Base-by-base conservation (phyloP, 371 early-diverging fungal species). In the Dichotomocladium elegans region DNA sequence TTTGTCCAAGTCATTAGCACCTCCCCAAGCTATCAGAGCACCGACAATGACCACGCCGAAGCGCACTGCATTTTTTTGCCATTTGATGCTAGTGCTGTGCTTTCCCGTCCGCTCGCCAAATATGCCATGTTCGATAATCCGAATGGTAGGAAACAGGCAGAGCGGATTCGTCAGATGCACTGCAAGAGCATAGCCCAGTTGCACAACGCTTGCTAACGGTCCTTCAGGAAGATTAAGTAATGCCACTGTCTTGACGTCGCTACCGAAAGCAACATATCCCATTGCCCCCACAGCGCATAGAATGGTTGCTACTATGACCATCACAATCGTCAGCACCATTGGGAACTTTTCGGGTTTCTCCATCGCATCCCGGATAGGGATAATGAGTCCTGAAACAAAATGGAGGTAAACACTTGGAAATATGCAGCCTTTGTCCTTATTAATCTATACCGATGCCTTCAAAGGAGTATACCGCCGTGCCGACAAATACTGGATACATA, bases 381-480 rank as follows among this genome's bases (percentile, higher is more conserved):
- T 92, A 15, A 95, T 82, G 51, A 92, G 72, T 22, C 91, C 95
- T 79, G 67, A 3, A 41, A 11, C 43, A 14, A 60, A 29, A n/a
- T n/a, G n/a, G n/a, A n/a, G 8, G 17, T 10, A 42, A 25, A 21
- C n/a, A 37, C 8, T 37, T n/a, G 17, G 21, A 12, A n/a, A 37
- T 37, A 37, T 15, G n/a, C 37, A 37, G 37, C 17, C 17, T n/a
- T 21, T 17, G n/a, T 10, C 17, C 15, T 17, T 37, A 7, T 12
- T 6, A 7, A 14, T 25, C 52, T 50, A 29, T 63, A 66, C 74
- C 75, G 48, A 75, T 90, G 40, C 96, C 96, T 70, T 96, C 96
- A 66, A 89, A 96, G 3, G 94, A 87, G 67, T 91, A 96, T 28
- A 95, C 90, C 48, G 95, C 93, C 24, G 96, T 95, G 25, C 96